These are phyloP conservation scores for Zygotorulaspora florentina DNA, from an alignment of 805 yeast species.

Conservation along the genomic window DNA sequence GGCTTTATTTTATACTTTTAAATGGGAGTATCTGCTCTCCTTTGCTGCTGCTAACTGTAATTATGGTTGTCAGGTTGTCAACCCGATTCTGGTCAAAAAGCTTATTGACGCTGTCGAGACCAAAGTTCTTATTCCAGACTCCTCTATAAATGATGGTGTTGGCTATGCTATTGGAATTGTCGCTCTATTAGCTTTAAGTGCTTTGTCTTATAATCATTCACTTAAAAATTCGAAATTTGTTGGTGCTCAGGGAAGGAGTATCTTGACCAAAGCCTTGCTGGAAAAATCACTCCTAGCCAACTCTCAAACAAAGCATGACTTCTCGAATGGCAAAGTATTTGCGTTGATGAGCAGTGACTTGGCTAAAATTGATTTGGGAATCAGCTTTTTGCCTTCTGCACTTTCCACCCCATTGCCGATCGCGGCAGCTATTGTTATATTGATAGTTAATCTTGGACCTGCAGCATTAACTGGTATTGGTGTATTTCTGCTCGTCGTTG, in stretches of 20 bases:
- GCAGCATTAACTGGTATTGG: slow-evolving; percentile 62
- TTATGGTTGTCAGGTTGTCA: slow-evolving; percentile 46
- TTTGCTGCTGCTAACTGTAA: slow-evolving; percentile 41
- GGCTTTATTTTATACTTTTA: slow-evolving; percentile 49
- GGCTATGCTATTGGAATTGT: slow-evolving; percentile 58
- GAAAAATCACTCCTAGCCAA: slow-evolving; percentile 59
- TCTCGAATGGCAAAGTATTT: slow-evolving; percentile 60
- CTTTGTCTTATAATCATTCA: slow-evolving; percentile 46
- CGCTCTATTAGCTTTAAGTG: slow-evolving; percentile 39
- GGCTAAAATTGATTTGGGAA: slow-evolving; percentile 66
- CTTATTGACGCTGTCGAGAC: slow-evolving; percentile 51
- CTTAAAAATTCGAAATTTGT: slow-evolving; percentile 49
- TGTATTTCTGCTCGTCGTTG: slow-evolving; percentile 40
- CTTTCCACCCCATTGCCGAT: slow-evolving; percentile 51
- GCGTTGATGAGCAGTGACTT: slow-evolving; percentile 74
- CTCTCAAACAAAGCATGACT: slow-evolving; percentile 49
- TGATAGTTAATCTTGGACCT: slow-evolving; percentile 62
- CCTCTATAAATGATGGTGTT: slow-evolving; percentile 45
- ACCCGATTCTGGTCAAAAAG: slow-evolving; percentile 51
- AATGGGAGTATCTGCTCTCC: slow-evolving; percentile 41
- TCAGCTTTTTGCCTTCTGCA: slow-evolving; percentile 55
- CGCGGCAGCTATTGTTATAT: slow-evolving; percentile 52
- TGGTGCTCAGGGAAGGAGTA: slow-evolving; percentile 65
- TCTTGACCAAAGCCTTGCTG: slow-evolving; percentile 60
- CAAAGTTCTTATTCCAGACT: slow-evolving; percentile 38